Percentiles rank a stretch among this genome's conserved stretches.
phyloP scores from a whole-genome alignment of 1,139 yeast genomes.

The Candida buenavistaensis region DNA sequence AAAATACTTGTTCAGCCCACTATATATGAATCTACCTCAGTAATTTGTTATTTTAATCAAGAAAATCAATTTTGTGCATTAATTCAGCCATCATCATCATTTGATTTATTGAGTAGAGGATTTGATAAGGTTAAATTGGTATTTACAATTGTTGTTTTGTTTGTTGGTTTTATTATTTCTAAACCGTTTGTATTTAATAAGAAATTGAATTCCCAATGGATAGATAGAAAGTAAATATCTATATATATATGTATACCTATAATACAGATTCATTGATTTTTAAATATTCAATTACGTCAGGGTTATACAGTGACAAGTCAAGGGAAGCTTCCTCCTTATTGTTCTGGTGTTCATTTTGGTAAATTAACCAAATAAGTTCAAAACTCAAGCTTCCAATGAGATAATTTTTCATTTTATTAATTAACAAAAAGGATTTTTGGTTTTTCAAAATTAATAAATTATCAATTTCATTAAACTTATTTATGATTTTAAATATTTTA shows the following conservation, averaged over 20 bases:
- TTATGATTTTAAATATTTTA: conserved; percentile 30
- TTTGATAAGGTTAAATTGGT: conserved; percentile 70
- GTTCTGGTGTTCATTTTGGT: conserved; percentile 19
- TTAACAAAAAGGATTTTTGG: conserved; percentile 26
- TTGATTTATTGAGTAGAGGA: conserved; percentile 67
- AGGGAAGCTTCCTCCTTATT: no score
- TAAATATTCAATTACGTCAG: conserved; percentile 23
- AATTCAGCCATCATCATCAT: conserved; percentile 79
- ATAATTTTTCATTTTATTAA: conserved; percentile 38
- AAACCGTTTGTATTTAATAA: conserved; percentile 61
- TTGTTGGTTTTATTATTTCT: conserved; percentile 43
- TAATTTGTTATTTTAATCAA: conserved; percentile 64
- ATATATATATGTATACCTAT: conserved; percentile 10
- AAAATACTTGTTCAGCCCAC: conserved; percentile 60
- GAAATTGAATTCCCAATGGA: conserved; percentile 40
- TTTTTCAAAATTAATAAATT: conserved; percentile 13
- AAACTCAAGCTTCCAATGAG: conserved; percentile 40
- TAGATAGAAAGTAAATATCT: conserved; percentile 18
- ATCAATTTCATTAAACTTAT: conserved; percentile 27
- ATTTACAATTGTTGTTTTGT: conserved; percentile 55
- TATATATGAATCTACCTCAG: conserved; percentile 75
- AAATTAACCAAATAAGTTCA: conserved; percentile 45
- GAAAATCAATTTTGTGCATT: conserved; percentile 74
- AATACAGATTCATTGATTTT: conserved; percentile 15
- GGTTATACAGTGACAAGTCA: conserved; percentile 12